phyloP scores from a whole-genome alignment of 2,329 filamentous ascomycete species.

The Fusarium sp. region DNA sequence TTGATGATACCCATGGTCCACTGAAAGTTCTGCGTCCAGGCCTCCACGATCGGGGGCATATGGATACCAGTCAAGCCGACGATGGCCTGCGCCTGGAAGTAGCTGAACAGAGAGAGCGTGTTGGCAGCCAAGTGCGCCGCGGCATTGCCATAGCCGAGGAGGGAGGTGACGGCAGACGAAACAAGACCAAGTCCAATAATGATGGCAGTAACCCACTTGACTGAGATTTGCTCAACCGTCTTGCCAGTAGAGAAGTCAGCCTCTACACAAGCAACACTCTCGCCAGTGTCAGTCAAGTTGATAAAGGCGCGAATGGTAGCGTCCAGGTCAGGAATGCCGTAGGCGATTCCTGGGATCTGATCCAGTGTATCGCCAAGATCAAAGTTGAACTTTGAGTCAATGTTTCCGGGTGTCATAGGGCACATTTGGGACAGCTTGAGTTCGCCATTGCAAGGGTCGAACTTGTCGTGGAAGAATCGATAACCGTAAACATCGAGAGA shows the following conservation, averaged over 20 bases:
- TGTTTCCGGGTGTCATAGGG: constrained; percentile 87
- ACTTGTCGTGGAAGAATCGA: constrained; percentile 70
- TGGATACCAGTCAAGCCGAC: constrained; percentile 84
- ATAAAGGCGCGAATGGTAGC: constrained; percentile 85
- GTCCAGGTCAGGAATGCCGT: constrained; percentile 90
- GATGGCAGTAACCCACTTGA: constrained; percentile 90
- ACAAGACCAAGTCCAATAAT: constrained; percentile 87
- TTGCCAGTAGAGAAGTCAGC: constrained; percentile 90
- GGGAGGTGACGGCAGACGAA: constrained; percentile 88
- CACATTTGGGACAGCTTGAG: constrained; percentile 77
- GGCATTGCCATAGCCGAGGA: constrained; percentile 91
- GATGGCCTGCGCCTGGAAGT: constrained; percentile 94
- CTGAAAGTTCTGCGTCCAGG: constrained; percentile 98
- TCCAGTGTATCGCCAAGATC: constrained; percentile 68
- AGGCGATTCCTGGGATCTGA: constrained; percentile 84
- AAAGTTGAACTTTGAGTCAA: constrained; percentile 79
- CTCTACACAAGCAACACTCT: constrained; percentile 85
- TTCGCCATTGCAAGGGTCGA: constrained; percentile 80
- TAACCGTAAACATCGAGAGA: constrained; percentile 86
- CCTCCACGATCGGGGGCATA: constrained; percentile 86
- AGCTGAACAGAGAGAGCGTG: constrained; percentile 89
- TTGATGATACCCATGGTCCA: constrained; percentile 98
- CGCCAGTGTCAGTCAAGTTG: constrained; percentile 72
- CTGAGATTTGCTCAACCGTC: constrained; percentile 87
- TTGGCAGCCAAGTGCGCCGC: constrained; percentile 95